Percentiles rank a stretch among this genome's conserved stretches.
These are phyloP conservation scores for Spathaspora girioi DNA, from an alignment of 805 yeast genomes.

Conservation along the genomic window DNA sequence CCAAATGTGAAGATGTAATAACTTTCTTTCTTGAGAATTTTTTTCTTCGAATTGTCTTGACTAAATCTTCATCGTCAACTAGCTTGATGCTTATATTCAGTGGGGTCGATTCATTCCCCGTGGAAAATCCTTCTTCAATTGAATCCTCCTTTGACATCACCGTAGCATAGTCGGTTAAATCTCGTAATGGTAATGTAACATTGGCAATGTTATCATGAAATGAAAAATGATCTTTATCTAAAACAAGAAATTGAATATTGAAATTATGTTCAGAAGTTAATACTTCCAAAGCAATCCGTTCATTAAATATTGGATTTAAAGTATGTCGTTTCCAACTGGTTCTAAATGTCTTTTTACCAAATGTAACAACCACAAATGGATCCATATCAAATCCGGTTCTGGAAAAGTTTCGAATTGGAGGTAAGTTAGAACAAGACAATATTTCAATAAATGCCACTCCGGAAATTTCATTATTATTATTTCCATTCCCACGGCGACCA, in stretches of 20 bases:
- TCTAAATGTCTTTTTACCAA: constrained; percentile 82
- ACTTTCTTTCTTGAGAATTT: constrained; percentile 26
- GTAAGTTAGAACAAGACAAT: constrained; percentile 69
- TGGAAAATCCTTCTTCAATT: constrained; percentile 5
- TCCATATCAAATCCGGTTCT: constrained; percentile 90
- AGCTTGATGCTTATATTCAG: constrained; percentile 7
- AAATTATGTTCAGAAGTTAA: constrained; percentile 61
- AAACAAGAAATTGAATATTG: constrained; percentile 64
- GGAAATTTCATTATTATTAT: constrained; percentile 33
- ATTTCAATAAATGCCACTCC: constrained; percentile 83
- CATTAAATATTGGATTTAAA: constrained; percentile 77
- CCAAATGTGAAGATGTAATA: constrained; percentile 20
- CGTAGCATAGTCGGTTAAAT: constrained; percentile 39
- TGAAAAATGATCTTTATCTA: constrained; percentile 83
- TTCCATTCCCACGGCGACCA: neutral
- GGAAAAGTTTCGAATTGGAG: constrained; percentile 68
- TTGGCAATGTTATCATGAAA: constrained; percentile 80
- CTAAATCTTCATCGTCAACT: constrained; percentile 8
- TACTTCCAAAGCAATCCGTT: constrained; percentile 75
- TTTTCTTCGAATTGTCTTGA: constrained; percentile 19
- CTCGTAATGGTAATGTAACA: constrained; percentile 52
- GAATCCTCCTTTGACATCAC: constrained; percentile 8
- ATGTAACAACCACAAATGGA: constrained; percentile 88
- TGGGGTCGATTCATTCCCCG: constrained; percentile 4
- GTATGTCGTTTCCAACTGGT: constrained; percentile 84